Percentiles rank a stretch among this genome's conserved stretches.
These are phyloP conservation scores for Yamadazyma takamatsuzukensis DNA, from an alignment of 805 yeast genomes.

Conservation along the genomic window DNA sequence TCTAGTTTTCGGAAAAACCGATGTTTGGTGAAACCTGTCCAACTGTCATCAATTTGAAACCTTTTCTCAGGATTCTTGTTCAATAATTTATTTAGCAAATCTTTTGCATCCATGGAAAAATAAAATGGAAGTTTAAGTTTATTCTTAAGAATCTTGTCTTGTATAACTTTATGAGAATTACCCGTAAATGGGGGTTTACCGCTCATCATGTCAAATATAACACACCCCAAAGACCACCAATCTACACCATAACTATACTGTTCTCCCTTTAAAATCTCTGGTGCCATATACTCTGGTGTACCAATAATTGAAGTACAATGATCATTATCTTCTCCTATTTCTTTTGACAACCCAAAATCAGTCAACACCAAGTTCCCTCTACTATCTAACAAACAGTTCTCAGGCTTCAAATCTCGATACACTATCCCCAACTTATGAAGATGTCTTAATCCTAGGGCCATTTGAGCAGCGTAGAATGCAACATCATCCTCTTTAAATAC, in stretches of 20 bases:
- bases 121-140: slow-evolving; percentile 39
- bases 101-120: slow-evolving; percentile 40
- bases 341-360: slow-evolving; percentile 42
- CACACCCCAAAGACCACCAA: slow-evolving; percentile 49
- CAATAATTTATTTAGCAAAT: slow-evolving; percentile 33
- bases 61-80: slow-evolving; percentile 37
- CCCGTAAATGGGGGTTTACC: slow-evolving; percentile 47
- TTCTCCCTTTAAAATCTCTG: slow-evolving; percentile 42
- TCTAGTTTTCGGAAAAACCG: slow-evolving; percentile 37
- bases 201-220: slow-evolving; percentile 40
- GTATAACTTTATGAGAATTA: slow-evolving; percentile 33
- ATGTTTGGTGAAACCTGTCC: slow-evolving; percentile 29
- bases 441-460: slow-evolving; percentile 37
- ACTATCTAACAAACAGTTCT: slow-evolving; percentile 40
- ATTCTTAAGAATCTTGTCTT: slow-evolving; percentile 34
- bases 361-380: slow-evolving; percentile 40
- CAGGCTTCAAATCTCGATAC: slow-evolving; percentile 44
- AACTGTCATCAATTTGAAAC: slow-evolving; percentile 31
- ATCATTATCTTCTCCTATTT: slow-evolving; percentile 20
- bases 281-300: slow-evolving; percentile 47
- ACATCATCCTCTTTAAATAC: slow-evolving; percentile 33
- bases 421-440: slow-evolving; percentile 39
- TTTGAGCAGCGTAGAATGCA: slow-evolving; percentile 41
- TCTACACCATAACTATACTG: slow-evolving; percentile 40
- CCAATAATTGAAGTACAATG: slow-evolving; percentile 35